A percentile compares a stretch with the other conserved stretches of the same genome.
phyloP scores from a whole-genome alignment of 306 rosid species.

The Medicago arabica region DNA sequence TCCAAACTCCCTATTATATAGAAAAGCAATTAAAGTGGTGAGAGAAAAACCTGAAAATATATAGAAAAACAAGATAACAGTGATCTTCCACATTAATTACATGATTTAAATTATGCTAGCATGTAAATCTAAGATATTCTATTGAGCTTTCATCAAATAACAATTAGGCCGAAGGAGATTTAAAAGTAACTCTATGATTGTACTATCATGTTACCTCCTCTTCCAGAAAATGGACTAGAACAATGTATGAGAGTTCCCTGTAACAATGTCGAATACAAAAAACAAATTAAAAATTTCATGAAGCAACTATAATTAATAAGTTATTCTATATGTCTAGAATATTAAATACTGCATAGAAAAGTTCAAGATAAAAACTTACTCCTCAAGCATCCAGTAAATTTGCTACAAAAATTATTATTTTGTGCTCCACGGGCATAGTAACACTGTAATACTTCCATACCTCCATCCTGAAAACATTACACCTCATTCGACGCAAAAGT shows the following conservation, averaged over 20 bases:
- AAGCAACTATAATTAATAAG: too few species aligned
- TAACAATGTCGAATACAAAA: conserved; percentile 42
- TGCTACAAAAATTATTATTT: conserved; percentile 82
- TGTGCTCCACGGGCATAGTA: conserved; percentile 94
- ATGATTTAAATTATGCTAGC: too few species aligned
- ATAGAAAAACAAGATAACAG: too few species aligned
- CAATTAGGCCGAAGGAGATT: too few species aligned
- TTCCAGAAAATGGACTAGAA: conserved; percentile 80
- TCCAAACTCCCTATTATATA: too few species aligned
- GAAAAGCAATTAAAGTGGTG: too few species aligned
- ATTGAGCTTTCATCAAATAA: too few species aligned
- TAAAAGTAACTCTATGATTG: too few species aligned
- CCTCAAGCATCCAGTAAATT: conserved; percentile 93
- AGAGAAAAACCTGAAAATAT: too few species aligned
- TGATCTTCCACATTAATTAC: too few species aligned
- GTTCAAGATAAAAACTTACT: conserved; percentile 60
- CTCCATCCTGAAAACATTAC: conserved; percentile 66
- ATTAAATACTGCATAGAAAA: conserved; percentile 7
- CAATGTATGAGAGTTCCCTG: conserved; percentile 88
- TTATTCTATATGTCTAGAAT: neutral
- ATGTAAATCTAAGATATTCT: too few species aligned
- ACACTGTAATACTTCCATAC: conserved; percentile 83
- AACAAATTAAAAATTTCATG: conserved; percentile 38
- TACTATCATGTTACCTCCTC: conserved; percentile 85
- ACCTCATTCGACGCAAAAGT: conserved; percentile 30